Conservation (phyloP, 768 basidiomycete species). For the Punctularia strigosozonata region DNA sequence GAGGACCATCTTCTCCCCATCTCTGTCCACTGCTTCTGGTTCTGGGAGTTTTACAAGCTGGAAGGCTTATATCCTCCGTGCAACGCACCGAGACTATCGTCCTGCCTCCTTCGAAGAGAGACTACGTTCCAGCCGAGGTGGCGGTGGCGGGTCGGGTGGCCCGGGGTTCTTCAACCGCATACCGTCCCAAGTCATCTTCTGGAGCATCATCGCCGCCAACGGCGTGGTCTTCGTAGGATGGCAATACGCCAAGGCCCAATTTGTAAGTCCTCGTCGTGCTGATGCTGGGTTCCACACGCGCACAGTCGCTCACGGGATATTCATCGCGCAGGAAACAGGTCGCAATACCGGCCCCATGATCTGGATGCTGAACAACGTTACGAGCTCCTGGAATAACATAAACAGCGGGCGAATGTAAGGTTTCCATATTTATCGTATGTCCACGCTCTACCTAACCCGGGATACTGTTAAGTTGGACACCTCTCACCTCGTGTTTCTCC, state of each 20-base stretch:
- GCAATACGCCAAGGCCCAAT: slow-evolving; percentile 22
- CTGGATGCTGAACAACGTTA: slow-evolving; percentile 57
- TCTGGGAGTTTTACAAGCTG: too few species aligned
- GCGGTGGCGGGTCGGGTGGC: too few species aligned
- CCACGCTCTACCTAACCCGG: too few species aligned
- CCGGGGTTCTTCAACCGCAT: slow-evolving; percentile 51
- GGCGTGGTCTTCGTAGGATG: slow-evolving; percentile 49
- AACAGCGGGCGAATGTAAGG: slow-evolving; percentile 53
- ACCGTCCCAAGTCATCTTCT: slow-evolving; percentile 42
- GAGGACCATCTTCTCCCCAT: too few species aligned
- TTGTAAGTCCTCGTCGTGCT: slow-evolving; percentile 9
- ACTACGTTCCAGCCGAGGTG: too few species aligned
- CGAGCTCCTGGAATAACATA: slow-evolving; percentile 47
- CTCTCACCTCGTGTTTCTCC: slow-evolving; percentile 61
- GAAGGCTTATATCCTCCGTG: too few species aligned
- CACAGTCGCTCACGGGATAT: slow-evolving; percentile 2
- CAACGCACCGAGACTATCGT: too few species aligned
- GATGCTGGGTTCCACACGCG: neutral
- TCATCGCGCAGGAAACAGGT: slow-evolving; percentile 6
- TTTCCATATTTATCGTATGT: neutral
- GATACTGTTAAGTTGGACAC: slow-evolving; percentile 61
- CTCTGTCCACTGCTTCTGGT: too few species aligned
- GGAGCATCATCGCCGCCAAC: slow-evolving; percentile 54
- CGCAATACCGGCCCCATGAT: slow-evolving; percentile 20
- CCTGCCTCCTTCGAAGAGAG: too few species aligned